phyloP scores from a whole-genome alignment of 805 yeast genomes.

The Candida suzukii region DNA sequence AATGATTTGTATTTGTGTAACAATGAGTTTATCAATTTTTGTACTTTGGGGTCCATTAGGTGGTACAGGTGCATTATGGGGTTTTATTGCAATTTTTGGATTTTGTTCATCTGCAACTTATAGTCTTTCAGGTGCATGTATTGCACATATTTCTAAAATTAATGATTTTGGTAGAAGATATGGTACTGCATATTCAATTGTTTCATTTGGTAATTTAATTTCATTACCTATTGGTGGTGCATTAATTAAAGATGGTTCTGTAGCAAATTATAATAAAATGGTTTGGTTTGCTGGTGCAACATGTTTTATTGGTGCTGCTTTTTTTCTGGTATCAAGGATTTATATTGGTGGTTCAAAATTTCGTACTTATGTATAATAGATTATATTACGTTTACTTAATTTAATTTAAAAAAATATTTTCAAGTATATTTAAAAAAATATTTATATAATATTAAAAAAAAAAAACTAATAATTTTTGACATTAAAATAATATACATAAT shows the following conservation, averaged over 20 bases:
- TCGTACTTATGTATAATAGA: not conserved
- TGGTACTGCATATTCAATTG: conserved; percentile 57
- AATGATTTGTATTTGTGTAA: conserved; percentile 41
- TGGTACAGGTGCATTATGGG: conserved; percentile 31
- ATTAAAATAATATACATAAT: too few species aligned
- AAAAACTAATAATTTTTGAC: too few species aligned
- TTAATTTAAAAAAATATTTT: too few species aligned
- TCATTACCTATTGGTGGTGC: conserved; percentile 40
- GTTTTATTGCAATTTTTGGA: conserved; percentile 50
- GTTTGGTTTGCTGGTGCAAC: conserved; percentile 26
- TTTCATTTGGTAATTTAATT: conserved; percentile 37
- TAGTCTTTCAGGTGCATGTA: conserved; percentile 60
- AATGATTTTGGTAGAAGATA: conserved; percentile 63
- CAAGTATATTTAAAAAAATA: too few species aligned
- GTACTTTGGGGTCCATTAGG: conserved; percentile 65
- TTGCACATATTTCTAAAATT: conserved; percentile 58
- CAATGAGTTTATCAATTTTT: conserved; percentile 39
- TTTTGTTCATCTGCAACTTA: conserved; percentile 56
- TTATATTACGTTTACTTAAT: too few species aligned
- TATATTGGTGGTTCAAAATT: conserved; percentile 15
- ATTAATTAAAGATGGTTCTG: conserved; percentile 24
- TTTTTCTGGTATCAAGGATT: conserved; percentile 14
- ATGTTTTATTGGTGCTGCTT: conserved; percentile 13
- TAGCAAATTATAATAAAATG: conserved; percentile 23
- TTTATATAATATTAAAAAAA: too few species aligned